These are phyloP conservation scores for Blastomyces parvus DNA, from an alignment of 2,329 filamentous ascomycete species.

Conservation along the genomic window DNA sequence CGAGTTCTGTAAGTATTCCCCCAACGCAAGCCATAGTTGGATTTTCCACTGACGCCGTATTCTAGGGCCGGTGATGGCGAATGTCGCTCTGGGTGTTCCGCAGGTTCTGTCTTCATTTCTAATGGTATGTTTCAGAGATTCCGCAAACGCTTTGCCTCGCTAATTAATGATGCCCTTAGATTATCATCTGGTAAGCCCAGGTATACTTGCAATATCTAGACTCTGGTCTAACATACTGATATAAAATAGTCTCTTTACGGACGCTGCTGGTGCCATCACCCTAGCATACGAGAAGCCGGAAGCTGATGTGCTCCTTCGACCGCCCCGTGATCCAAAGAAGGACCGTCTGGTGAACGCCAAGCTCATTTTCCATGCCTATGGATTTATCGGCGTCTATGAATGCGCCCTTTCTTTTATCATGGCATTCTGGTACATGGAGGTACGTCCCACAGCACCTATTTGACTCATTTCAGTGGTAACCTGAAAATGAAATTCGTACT, in stretches of 20 bases:
- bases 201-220: background rate
- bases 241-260: constrained; percentile 54
- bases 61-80: constrained; percentile 60
- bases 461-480: constrained; percentile 28
- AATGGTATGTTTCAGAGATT: constrained; percentile 37
- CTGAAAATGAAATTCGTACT: constrained; percentile 15
- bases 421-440: constrained; percentile 54
- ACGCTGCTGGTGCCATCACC: constrained; percentile 62
- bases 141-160: background rate
- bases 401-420: constrained; percentile 53
- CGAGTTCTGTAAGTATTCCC: constrained; percentile 47
- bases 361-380: constrained; percentile 64
- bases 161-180: constrained; percentile 26
- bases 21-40: background rate
- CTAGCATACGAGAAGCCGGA: constrained; percentile 70
- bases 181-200: constrained; percentile 47
- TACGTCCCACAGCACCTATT: constrained; percentile 2
- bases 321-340: constrained; percentile 57
- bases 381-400: constrained; percentile 57
- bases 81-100: constrained; percentile 61
- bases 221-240: constrained; percentile 10
- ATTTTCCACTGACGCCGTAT: background rate
- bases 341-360: constrained; percentile 65
- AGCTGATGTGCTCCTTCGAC: constrained; percentile 61
- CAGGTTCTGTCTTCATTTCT: constrained; percentile 65